Evolutionary conservation across 2,329 filamentous ascomycete species (phyloP).

Genomic region (Didymella lethalis): DNA sequence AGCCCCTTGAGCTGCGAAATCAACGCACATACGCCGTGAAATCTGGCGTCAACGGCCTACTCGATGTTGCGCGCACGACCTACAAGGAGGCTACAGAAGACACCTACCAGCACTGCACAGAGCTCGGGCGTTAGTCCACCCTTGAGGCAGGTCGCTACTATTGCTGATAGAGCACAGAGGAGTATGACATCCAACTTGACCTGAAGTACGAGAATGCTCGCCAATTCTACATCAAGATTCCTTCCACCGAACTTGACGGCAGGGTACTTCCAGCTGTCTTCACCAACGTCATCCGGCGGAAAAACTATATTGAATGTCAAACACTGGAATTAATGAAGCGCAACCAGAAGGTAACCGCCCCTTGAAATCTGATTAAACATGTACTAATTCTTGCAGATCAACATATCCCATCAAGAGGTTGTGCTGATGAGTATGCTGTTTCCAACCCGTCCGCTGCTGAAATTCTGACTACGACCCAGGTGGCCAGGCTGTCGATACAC

Average conservation of each 20-base stretch:
- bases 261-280: conserved; percentile 70
- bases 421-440: conserved; percentile 70
- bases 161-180: conserved; percentile 40
- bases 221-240: conserved; percentile 79
- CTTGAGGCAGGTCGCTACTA: neutral
- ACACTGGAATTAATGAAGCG: conserved; percentile 84
- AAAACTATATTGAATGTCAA: conserved; percentile 83
- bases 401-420: conserved; percentile 83
- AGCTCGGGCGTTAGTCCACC: conserved; percentile 66
- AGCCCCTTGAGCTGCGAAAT: conserved; percentile 84
- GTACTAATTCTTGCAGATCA: conserved; percentile 65
- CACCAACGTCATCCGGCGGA: conserved; percentile 78
- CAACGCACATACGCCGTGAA: conserved; percentile 91
- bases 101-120: conserved; percentile 72
- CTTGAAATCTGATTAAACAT: neutral
- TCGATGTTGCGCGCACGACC: conserved; percentile 87
- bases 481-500: conserved; percentile 74
- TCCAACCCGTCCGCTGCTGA: neutral
- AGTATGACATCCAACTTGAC: conserved; percentile 67
- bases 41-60: conserved; percentile 81
- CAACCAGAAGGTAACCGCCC: conserved; percentile 58
- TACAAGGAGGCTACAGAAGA: conserved; percentile 90
- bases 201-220: conserved; percentile 79
- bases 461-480: conserved; percentile 34
- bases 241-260: conserved; percentile 68